Conservation (phyloP, 2,329 filamentous ascomycete species). For the Aspergillus fumigatiaffinis region DNA sequence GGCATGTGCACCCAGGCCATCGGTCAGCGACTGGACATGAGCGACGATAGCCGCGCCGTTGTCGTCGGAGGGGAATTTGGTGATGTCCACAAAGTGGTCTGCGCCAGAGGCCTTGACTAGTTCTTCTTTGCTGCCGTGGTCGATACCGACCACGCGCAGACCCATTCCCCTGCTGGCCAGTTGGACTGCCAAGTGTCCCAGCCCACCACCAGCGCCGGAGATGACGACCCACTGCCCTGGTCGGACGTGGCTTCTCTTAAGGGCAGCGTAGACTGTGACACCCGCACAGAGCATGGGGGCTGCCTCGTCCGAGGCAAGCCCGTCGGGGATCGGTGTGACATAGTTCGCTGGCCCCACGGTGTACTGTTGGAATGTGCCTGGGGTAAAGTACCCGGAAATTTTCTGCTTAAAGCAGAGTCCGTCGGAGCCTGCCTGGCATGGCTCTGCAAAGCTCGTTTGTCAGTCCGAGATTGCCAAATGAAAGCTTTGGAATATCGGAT, state of each 20-base stretch:
- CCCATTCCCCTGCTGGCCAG: conserved; percentile 59
- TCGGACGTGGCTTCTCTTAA: conserved; percentile 57
- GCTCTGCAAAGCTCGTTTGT: conserved; percentile 18
- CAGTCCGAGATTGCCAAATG: not conserved
- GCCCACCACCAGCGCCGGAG: conserved; percentile 57
- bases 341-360: conserved; percentile 61
- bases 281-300: conserved; percentile 67
- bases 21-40: conserved; percentile 55
- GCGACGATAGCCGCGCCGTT: conserved; percentile 48
- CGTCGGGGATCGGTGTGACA: conserved; percentile 65
- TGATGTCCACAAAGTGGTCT: conserved; percentile 63
- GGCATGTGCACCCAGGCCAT: conserved; percentile 57
- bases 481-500: not conserved
- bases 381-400: conserved; percentile 64
- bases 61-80: conserved; percentile 45
- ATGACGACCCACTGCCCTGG: conserved; percentile 60
- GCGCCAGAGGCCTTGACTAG: conserved; percentile 59
- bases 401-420: conserved; percentile 54
- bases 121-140: conserved; percentile 58
- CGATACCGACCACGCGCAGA: conserved; percentile 62
- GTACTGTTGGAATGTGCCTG: conserved; percentile 72
- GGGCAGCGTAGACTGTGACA: conserved; percentile 63
- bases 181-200: conserved; percentile 63
- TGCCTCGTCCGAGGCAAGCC: conserved; percentile 55
- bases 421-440: conserved; percentile 55